Percentiles rank a stretch among this genome's conserved stretches.
phyloP scores from a whole-genome alignment of 257 asterid species.

The Phtheirospermum japonicum region DNA sequence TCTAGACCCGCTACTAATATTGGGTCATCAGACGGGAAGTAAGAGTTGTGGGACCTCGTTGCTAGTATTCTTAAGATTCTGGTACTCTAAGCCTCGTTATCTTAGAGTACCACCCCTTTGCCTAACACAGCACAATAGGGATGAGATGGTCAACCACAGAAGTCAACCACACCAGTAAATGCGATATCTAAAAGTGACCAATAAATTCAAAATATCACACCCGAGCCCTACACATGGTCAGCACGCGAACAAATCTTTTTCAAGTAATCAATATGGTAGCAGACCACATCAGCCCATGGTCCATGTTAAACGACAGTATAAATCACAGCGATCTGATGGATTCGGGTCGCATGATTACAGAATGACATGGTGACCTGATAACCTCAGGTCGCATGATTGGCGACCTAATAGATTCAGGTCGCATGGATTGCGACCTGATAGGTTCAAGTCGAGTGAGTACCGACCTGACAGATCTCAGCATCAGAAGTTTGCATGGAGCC shows the following conservation, averaged over 20 bases:
- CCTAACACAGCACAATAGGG: conserved; percentile 39
- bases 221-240: conserved; percentile 47
- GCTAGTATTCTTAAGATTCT: conserved; percentile 58
- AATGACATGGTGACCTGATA: too few relatives aligned
- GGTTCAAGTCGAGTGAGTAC: too few relatives aligned
- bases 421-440: too few relatives aligned
- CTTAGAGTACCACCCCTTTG: conserved; percentile 48
- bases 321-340: too few relatives aligned
- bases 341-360: too few relatives aligned
- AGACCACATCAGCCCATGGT: conserved; percentile 64
- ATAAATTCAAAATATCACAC: conserved; percentile 40
- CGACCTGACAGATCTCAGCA: too few relatives aligned
- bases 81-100: conserved; percentile 36
- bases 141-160: conserved; percentile 53
- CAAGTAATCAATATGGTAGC: conserved; percentile 50
- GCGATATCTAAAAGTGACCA: conserved; percentile 46
- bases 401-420: too few relatives aligned
- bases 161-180: conserved; percentile 43
- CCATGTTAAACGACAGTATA: too few relatives aligned
- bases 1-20: conserved; percentile 76
- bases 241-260: conserved; percentile 47
- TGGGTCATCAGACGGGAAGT: conserved; percentile 96
- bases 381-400: too few relatives aligned
- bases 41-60: conserved; percentile 89
- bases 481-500: too few relatives aligned